Evolutionary conservation across 305 asterid species (phyloP), one percentile per base, ranked within the genome.

Genomic region (Fraxinus latifolia): DNA sequence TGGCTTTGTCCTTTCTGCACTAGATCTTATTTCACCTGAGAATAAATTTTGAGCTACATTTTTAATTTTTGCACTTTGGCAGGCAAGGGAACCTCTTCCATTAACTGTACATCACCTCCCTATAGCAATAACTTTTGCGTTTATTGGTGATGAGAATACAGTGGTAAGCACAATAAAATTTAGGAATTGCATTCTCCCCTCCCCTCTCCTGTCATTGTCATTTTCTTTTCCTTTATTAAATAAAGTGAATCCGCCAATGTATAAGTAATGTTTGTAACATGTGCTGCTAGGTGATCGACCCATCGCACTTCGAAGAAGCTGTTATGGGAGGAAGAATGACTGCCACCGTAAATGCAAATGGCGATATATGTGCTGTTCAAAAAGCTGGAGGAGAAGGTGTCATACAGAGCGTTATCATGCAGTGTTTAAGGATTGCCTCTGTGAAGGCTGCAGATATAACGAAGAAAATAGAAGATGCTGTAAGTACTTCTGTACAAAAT

Each of bases 21-120:
- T 27, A 37, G 19, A 3, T 19, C 39, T 23, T 55, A 6, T 71
- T 72, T 47, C 74, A 53, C 21, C 19, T 58, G 73, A 86, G 65
- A 71, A 33, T 37, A 19, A 34, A 79, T 73, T 53, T 60, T 84
- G 81, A 32, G 79, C 32, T 72, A 85, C 60, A 74, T 36, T 70
- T 73, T 82, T 76, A 34, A 70, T 53, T 55, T 76, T 80, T 81
- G 77, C 75, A 39, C 74, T 81, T 77, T 94, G 92, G 81, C 96
- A 94, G 98, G 97, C 90, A 84, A 89, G 87, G 86, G 98, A 95
- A 81, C 97, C 99, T 27, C 92, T 94, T 82, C 97, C 98, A 39
- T 85, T 95, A 92, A 93, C 88, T 82, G 86, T 94, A 60, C 99
- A 95, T 85, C 99, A 95, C 84, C 96, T 95, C 76, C 99, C 99